Evolutionary conservation across 108 stramenopile species (phyloP).

Genomic region (Nitzschia sp.): DNA sequence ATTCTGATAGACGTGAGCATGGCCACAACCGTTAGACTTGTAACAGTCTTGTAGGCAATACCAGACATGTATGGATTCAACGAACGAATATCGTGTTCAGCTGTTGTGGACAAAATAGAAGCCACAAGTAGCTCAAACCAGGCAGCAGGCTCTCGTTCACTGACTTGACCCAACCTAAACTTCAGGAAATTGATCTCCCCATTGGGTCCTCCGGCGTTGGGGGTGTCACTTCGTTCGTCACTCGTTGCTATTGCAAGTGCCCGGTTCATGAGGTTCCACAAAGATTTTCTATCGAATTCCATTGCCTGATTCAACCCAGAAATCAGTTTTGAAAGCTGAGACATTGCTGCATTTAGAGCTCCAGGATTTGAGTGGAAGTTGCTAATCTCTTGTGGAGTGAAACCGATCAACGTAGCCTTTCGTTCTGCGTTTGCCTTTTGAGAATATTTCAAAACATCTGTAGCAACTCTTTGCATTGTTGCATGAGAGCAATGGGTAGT

Average conservation of each 20-base stretch:
- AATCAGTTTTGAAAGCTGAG: conserved; percentile 74
- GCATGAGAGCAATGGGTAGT: conserved; percentile 88
- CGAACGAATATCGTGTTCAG: conserved; percentile 83
- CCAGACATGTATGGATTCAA: conserved; percentile 86
- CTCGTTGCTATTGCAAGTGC: conserved; percentile 86
- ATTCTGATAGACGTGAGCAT: conserved; percentile 90
- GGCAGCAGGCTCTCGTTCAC: conserved; percentile 82
- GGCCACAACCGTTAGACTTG: conserved; percentile 83
- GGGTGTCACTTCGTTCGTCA: conserved; percentile 84
- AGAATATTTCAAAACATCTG: conserved; percentile 80
- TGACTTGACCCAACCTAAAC: conserved; percentile 86
- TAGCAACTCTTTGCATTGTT: conserved; percentile 75
- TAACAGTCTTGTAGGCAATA: conserved; percentile 84
- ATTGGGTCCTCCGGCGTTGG: conserved; percentile 50
- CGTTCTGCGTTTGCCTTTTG: conserved; percentile 75
- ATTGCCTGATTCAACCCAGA: conserved; percentile 81
- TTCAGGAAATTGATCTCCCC: conserved; percentile 80
- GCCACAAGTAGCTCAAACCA: conserved; percentile 91
- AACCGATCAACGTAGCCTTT: conserved; percentile 79
- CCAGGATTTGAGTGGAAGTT: conserved; percentile 69
- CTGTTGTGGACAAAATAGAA: conserved; percentile 78
- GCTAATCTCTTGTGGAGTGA: conserved; percentile 74
- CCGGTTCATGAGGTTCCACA: conserved; percentile 86
- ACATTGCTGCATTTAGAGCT: conserved; percentile 59
- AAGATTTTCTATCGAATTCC: conserved; percentile 88